Evolutionary conservation across 1,284 basidiomycete genomes (phyloP), one percentile per base, ranked within the genome.

Genomic region (Takashimella koratensis): DNA sequence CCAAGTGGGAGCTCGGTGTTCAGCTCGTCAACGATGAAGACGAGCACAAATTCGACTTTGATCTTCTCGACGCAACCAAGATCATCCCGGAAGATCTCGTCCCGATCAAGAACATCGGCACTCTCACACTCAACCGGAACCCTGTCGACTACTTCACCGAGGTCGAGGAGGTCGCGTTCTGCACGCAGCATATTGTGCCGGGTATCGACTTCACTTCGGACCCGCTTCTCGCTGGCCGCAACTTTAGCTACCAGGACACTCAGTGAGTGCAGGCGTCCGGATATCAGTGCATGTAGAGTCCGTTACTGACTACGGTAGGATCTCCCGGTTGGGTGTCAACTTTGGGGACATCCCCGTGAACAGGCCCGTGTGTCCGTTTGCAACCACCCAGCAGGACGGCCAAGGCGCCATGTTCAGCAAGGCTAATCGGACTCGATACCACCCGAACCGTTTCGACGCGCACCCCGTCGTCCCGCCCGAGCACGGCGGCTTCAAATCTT

Each of bases 161-260:
- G 74, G 84, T 83, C 2, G 90, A 93, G 74, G 87, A 89, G 73
- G 73, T 76, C 44, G 88, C 88, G 0, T 92, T 90, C 74, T 91
- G 87, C 73, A 91, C 89, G 0, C 75, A 82, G 43, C 87, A 91
- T 64, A 77, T 90, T 50, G 86, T 90, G 1, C 87, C 89, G 16
- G 88, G 88, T 26, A 88, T 91, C 63, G 88, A 78, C 44, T 86
- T 88, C 71, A 85, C 84, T 58, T 83, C 87, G 64, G 89, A 91
- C 66, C 89, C 89, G 3, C 77, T 92, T 20, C 78, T 92, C n/a
- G 86, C 88, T 75, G 84, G 86, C 16, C 80, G 90, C 42, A 88
- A 89, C 75, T 91, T 91, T 74, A 86, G 84, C 0, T 92, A 90
- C 75, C 83, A 86, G 60, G 88, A 90, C 70, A 90, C 88, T 0